phyloP scores from a whole-genome alignment of 1,284 basidiomycete genomes.

The Singerocomus inundabilis region DNA sequence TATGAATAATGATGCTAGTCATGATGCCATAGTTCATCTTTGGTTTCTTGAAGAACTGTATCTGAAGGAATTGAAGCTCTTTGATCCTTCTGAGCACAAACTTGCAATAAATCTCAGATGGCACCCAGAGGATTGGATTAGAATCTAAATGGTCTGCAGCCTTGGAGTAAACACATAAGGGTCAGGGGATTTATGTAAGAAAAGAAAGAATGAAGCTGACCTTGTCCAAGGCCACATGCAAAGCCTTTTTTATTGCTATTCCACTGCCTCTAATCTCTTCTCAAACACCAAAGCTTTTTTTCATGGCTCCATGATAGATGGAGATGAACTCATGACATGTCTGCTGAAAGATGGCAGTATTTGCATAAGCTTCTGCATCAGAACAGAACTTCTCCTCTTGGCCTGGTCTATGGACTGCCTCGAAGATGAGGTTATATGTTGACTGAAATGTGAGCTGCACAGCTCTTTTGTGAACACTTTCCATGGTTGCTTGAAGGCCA shows the following conservation, averaged over 20 bases:
- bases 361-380: neutral
- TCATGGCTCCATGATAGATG: too few relatives aligned
- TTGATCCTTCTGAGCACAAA: neutral
- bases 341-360: constrained; percentile 2
- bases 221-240: too few relatives aligned
- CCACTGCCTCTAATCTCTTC: too few relatives aligned
- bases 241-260: too few relatives aligned
- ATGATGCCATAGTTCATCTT: constrained; percentile 9
- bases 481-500: constrained; percentile 12
- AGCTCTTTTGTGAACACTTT: neutral
- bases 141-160: constrained; percentile 4
- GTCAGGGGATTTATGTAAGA: too few relatives aligned
- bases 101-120: constrained; percentile 5
- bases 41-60: neutral
- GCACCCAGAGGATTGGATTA: constrained; percentile 7
- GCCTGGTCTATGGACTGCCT: too few relatives aligned
- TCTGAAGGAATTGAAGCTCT: constrained; percentile 7
- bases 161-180: too few relatives aligned
- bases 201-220: neutral
- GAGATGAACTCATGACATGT: too few relatives aligned
- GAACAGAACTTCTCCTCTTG: too few relatives aligned
- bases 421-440: constrained; percentile 15
- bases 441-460: constrained; percentile 11
- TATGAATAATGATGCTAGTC: constrained; percentile 12
- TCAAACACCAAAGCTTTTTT: too few relatives aligned